Evolutionary conservation across 805 yeast species (phyloP).

Genomic region (Wickerhamiella allomyrinae): DNA sequence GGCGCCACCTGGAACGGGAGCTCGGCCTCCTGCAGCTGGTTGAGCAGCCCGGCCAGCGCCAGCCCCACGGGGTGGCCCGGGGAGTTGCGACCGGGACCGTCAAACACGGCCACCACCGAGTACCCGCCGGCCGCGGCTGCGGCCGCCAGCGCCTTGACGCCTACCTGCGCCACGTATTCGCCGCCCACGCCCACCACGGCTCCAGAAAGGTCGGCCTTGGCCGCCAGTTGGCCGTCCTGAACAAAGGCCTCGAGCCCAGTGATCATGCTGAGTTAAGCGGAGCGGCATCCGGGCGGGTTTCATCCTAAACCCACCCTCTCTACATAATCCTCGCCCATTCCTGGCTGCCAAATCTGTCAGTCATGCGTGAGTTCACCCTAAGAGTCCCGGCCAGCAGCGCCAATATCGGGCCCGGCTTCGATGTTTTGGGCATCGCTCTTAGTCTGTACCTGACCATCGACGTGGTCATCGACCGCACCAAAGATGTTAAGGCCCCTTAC

Average conservation of each 20-base stretch:
- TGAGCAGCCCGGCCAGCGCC: slow-evolving; percentile 27
- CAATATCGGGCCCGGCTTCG: slow-evolving; percentile 97
- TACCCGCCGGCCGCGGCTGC: slow-evolving; percentile 2
- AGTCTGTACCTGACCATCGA: slow-evolving; percentile 55
- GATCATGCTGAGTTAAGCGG: slow-evolving; percentile 10
- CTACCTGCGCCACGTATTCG: slow-evolving; percentile 10
- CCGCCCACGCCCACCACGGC: slow-evolving; percentile 15
- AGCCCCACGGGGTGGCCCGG: slow-evolving; percentile 1
- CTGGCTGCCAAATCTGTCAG: not conserved
- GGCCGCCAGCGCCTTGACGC: slow-evolving; percentile 11
- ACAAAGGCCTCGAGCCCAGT: slow-evolving; percentile 15
- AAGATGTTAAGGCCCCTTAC: slow-evolving; percentile 31
- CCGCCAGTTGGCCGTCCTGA: slow-evolving; percentile 12
- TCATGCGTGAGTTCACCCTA: slow-evolving; percentile 15
- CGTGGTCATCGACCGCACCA: slow-evolving; percentile 46
- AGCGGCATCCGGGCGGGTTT: no score
- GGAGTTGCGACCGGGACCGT: slow-evolving; percentile 15
- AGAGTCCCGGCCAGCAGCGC: slow-evolving; percentile 87
- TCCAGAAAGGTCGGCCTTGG: slow-evolving; percentile 10
- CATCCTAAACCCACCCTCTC: no score
- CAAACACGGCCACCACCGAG: slow-evolving; percentile 16
- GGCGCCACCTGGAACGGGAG: slow-evolving; percentile 71
- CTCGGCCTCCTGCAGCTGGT: slow-evolving; percentile 38
- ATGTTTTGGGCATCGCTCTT: slow-evolving; percentile 86
- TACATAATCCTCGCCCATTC: not conserved